These are phyloP conservation scores for Candida tetrigidarum DNA, from an alignment of 1,139 yeast genomes.

Conservation along the genomic window DNA sequence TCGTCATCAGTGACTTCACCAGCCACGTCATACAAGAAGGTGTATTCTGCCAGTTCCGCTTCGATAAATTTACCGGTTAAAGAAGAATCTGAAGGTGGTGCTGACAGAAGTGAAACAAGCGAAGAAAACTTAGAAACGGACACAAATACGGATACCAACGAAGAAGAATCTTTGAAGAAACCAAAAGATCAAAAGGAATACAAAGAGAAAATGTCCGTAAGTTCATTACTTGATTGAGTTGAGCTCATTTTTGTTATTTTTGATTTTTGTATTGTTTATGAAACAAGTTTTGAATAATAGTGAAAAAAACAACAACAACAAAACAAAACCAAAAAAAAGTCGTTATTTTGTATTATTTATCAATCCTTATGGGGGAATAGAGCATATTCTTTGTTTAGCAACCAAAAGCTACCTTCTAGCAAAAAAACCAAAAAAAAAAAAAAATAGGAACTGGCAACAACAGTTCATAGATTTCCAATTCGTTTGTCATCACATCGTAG, in stretches of 20 bases:
- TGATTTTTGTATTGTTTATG: background rate
- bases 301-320: too few species aligned
- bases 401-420: background rate
- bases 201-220: constrained; percentile 14
- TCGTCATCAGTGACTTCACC: constrained; percentile 13
- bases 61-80: constrained; percentile 14
- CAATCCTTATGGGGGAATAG: background rate
- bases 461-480: background rate
- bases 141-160: background rate
- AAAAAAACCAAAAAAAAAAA: background rate
- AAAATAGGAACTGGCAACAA: too few species aligned
- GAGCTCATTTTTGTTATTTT: background rate
- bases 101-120: constrained; percentile 7
- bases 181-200: background rate
- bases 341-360: background rate
- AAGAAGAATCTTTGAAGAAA: background rate
- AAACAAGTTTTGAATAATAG: too few species aligned
- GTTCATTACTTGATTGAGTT: constrained; percentile 14
- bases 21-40: constrained; percentile 12
- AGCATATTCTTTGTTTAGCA: background rate
- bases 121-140: constrained; percentile 3
- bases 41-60: constrained; percentile 13
- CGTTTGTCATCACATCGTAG: background rate
- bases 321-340: too few species aligned
- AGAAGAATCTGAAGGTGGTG: constrained; percentile 12